Evolutionary conservation across 2,329 filamentous ascomycete genomes (phyloP).

Genomic region (Ceratocystis lukuohia): DNA sequence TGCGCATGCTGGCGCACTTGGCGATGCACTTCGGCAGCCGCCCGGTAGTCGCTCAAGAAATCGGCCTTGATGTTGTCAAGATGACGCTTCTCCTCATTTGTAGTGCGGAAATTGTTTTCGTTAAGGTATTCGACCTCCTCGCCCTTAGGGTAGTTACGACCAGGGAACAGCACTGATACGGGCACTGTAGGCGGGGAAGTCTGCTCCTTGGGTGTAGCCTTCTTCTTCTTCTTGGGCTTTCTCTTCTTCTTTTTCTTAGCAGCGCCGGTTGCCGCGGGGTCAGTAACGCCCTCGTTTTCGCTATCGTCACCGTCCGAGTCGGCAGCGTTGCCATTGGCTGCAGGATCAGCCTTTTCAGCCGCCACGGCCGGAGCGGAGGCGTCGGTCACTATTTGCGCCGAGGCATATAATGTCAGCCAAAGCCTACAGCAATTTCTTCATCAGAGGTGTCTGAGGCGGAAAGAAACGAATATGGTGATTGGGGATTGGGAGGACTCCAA

Average conservation of each 20-base stretch:
- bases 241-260: conserved; percentile 73
- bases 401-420: neutral
- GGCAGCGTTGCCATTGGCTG: conserved; percentile 27
- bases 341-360: conserved; percentile 26
- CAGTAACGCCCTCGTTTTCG: conserved; percentile 11
- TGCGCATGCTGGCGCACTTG: conserved; percentile 67
- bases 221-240: conserved; percentile 61
- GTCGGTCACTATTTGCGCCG: conserved; percentile 25
- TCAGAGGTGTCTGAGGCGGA: neutral
- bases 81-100: conserved; percentile 71
- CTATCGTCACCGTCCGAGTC: conserved; percentile 38
- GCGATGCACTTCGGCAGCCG: conserved; percentile 62
- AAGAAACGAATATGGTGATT: neutral
- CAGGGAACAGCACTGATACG: conserved; percentile 60
- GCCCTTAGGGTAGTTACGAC: conserved; percentile 59
- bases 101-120: conserved; percentile 68
- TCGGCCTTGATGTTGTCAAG: conserved; percentile 65
- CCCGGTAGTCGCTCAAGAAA: conserved; percentile 60
- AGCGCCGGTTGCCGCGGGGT: conserved; percentile 9
- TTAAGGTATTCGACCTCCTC: conserved; percentile 65
- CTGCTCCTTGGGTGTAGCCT: conserved; percentile 52
- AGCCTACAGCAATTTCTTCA: conserved; percentile 15
- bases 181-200: conserved; percentile 64
- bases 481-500: neutral
- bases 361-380: conserved; percentile 19